Conservation (phyloP, 352 stramenopile species). For the Blastocystis sp. region DNA sequence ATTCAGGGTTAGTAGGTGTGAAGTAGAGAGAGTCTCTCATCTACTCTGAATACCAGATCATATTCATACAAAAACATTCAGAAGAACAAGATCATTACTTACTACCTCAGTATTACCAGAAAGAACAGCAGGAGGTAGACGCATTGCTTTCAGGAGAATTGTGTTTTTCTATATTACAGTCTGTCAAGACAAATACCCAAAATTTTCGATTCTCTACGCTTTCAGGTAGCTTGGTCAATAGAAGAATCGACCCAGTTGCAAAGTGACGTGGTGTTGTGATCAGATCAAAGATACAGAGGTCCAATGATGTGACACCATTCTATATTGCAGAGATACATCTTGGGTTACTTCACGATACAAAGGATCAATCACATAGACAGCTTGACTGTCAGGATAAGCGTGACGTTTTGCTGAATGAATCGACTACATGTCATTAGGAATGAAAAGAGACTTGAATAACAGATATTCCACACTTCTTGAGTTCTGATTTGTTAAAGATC, state of each 20-base stretch:
- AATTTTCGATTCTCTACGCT: neutral
- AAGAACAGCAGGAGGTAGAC: slow-evolving; percentile 14
- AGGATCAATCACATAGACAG: slow-evolving; percentile 51
- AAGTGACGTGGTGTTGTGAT: slow-evolving; percentile 36
- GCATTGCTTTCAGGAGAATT: neutral
- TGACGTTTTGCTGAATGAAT: slow-evolving; percentile 53
- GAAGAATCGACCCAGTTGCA: slow-evolving; percentile 6
- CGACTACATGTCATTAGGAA: neutral
- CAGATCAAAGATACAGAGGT: slow-evolving; percentile 54
- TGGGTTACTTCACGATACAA: slow-evolving; percentile 27
- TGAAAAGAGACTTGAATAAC: slow-evolving; percentile 11
- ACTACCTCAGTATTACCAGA: slow-evolving; percentile 19
- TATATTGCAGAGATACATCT: neutral
- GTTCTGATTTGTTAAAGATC: slow-evolving; percentile 40
- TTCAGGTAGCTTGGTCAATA: slow-evolving; percentile 8
- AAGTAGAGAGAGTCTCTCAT: slow-evolving; percentile 28
- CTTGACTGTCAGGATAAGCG: slow-evolving; percentile 47
- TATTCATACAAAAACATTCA: slow-evolving; percentile 32
- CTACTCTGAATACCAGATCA: neutral
- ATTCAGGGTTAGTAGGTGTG: neutral
- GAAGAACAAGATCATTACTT: slow-evolving; percentile 20
- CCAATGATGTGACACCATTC: slow-evolving; percentile 50
- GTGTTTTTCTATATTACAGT: slow-evolving; percentile 27
- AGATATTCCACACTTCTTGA: slow-evolving; percentile 45
- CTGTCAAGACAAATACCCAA: neutral